Conservation (phyloP, 495 filamentous ascomycete genomes). For the Cercophora newfieldiana region DNA sequence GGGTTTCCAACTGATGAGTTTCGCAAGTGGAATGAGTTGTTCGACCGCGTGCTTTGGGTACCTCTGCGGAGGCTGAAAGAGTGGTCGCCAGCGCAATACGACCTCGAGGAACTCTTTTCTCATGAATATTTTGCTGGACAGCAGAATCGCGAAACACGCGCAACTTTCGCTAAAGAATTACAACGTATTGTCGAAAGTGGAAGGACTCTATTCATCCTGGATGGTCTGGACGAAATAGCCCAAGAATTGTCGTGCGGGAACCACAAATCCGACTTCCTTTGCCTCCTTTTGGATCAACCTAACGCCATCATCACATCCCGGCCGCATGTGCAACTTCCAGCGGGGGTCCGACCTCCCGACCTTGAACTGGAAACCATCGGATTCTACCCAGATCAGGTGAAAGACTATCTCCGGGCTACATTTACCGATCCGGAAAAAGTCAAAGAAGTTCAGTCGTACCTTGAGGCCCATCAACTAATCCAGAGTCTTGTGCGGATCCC, state of each 20-base stretch:
- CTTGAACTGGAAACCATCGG: conserved; percentile 38
- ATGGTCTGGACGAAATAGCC: conserved; percentile 48
- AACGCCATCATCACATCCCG: conserved; percentile 43
- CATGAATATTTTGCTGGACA: conserved; percentile 39
- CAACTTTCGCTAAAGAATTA: no score
- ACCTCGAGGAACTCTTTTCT: conserved; percentile 28
- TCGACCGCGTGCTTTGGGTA: conserved; percentile 43
- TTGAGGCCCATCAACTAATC: conserved; percentile 36
- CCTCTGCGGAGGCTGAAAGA: conserved; percentile 35
- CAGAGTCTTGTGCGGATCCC: conserved; percentile 46
- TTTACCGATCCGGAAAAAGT: conserved; percentile 24
- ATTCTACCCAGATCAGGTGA: conserved; percentile 39
- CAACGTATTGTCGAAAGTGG: conserved; percentile 15
- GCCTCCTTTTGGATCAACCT: conserved; percentile 36
- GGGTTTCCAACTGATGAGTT: conserved; percentile 26
- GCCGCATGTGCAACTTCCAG: conserved; percentile 28
- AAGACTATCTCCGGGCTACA: conserved; percentile 28
- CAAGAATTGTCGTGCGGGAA: not conserved
- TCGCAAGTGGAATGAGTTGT: conserved; percentile 28
- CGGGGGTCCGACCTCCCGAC: conserved; percentile 14
- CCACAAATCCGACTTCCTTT: conserved; percentile 31
- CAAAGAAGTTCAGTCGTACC: conserved; percentile 35
- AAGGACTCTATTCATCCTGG: conserved; percentile 40
- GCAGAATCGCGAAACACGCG: no score
- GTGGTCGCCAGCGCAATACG: conserved; percentile 12